Evolutionary conservation across 257 asterid species (phyloP).

Genomic region (Plantago ovata): DNA sequence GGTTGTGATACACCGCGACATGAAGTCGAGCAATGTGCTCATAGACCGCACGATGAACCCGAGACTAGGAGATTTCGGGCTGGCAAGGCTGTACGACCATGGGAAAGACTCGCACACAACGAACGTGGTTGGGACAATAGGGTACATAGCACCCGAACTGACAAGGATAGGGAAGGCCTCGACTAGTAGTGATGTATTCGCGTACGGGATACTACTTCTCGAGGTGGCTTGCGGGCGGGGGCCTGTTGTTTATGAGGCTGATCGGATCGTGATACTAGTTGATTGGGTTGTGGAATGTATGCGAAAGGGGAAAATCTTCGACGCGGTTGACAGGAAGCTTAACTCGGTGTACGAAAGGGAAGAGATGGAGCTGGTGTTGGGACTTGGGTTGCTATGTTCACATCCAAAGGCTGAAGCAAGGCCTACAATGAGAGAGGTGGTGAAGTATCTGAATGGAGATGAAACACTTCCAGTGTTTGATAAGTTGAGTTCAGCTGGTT

Average conservation of each 20-base stretch:
- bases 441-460: constrained; percentile 43
- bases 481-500: constrained; percentile 29
- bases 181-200: constrained; percentile 54
- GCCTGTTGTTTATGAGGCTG: constrained; percentile 40
- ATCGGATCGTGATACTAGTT: constrained; percentile 37
- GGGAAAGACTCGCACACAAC: constrained; percentile 56
- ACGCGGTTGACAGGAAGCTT: constrained; percentile 50
- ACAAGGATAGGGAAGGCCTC: constrained; percentile 63
- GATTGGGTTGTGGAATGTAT: constrained; percentile 63
- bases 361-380: constrained; percentile 57
- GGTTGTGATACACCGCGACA: constrained; percentile 73
- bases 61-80: constrained; percentile 70
- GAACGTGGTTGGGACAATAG: constrained; percentile 75
- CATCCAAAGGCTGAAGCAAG: constrained; percentile 47
- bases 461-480: constrained; percentile 41
- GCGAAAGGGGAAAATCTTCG: constrained; percentile 35
- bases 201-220: constrained; percentile 67
- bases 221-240: constrained; percentile 64
- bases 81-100: constrained; percentile 61
- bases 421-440: constrained; percentile 52
- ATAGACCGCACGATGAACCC: constrained; percentile 62
- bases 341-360: constrained; percentile 23
- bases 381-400: constrained; percentile 68
- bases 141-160: constrained; percentile 79
- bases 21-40: constrained; percentile 68